Conservation (phyloP, 2,329 filamentous ascomycete species). For the Fusarium sp. region DNA sequence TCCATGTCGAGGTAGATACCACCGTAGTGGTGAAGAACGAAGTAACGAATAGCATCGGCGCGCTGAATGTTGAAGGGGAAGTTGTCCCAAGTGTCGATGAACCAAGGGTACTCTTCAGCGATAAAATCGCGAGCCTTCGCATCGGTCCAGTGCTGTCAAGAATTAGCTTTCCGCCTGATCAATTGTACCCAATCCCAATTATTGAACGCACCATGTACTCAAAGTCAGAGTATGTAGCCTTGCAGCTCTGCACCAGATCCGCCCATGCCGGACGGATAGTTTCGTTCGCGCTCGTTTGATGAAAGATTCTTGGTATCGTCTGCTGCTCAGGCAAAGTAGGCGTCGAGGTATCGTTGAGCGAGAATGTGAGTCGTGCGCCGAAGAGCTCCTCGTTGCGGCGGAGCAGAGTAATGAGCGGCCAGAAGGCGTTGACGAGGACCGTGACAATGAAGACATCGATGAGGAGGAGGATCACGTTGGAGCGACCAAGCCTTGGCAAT, state of each 20-base stretch:
- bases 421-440: conserved; percentile 74
- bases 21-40: conserved; percentile 76
- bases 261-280: conserved; percentile 75
- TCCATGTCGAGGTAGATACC: conserved; percentile 76
- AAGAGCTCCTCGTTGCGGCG: conserved; percentile 56
- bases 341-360: conserved; percentile 73
- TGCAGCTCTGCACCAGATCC: conserved; percentile 72
- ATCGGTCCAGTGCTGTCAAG: conserved; percentile 75
- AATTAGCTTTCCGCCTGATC: neutral
- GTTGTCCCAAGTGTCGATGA: conserved; percentile 74
- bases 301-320: conserved; percentile 79
- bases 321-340: conserved; percentile 68
- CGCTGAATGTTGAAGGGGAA: conserved; percentile 79
- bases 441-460: conserved; percentile 72
- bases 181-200: neutral
- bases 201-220: conserved; percentile 71
- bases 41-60: conserved; percentile 79
- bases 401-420: conserved; percentile 76
- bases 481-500: conserved; percentile 35
- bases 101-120: conserved; percentile 75
- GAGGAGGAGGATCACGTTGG: conserved; percentile 68
- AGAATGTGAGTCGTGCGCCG: conserved; percentile 40
- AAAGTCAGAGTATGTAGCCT: conserved; percentile 75
- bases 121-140: conserved; percentile 74
- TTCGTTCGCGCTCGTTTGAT: conserved; percentile 78